Percentiles rank a stretch among this genome's conserved stretches.
Evolutionary conservation across 148 eudicot species (phyloP).

Genomic region (Camellia lanceoleosa): DNA sequence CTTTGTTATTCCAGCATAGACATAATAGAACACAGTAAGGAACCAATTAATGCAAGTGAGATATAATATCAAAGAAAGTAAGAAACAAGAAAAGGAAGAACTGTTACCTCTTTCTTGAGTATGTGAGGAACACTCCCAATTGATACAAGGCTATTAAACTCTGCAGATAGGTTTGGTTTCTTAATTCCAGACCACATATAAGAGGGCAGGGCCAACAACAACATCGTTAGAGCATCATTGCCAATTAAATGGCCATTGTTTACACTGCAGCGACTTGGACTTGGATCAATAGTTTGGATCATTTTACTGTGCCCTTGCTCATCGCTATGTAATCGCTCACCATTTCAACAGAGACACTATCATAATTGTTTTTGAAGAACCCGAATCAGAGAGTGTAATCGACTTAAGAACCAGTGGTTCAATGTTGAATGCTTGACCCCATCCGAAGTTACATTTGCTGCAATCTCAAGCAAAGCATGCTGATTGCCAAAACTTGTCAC

Average conservation of each 20-base stretch:
- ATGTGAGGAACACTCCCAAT: not conserved
- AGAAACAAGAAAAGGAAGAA: not conserved
- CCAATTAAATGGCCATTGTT: not conserved
- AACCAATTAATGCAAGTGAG: not conserved
- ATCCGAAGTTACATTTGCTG: not conserved
- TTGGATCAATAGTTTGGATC: no score
- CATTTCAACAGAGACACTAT: no score
- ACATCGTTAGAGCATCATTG: not conserved
- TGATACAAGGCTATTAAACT: not conserved
- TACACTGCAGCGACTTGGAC: no score
- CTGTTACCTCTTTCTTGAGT: not conserved
- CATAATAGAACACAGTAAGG: not conserved
- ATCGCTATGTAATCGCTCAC: no score
- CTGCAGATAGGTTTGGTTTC: not conserved
- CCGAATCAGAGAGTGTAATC: not conserved
- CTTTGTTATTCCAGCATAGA: not conserved
- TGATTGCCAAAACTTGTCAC: not conserved
- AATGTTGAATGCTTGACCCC: no score
- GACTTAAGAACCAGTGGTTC: not conserved
- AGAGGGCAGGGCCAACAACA: not conserved
- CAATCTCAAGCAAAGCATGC: not conserved
- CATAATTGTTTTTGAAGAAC: not conserved
- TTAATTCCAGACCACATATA: not conserved
- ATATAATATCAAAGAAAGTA: not conserved
- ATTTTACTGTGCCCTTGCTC: no score